Evolutionary conservation across 352 stramenopile species (phyloP), one percentile per base, ranked within the genome.

Genomic region (Plasmopara muralis): DNA sequence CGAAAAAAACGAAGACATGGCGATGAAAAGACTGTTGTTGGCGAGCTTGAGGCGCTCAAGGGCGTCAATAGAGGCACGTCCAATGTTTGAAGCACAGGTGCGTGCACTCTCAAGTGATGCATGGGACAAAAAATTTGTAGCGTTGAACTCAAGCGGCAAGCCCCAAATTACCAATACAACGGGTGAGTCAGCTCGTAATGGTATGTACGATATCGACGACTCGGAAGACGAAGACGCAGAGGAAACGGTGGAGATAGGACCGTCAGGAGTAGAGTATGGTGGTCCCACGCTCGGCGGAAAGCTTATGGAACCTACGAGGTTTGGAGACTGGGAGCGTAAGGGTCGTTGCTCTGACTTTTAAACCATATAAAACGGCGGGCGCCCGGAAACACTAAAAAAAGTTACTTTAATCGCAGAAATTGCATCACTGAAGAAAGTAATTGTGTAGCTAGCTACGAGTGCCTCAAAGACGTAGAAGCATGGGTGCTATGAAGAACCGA

Each of bases 301-400:
- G 62, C 79, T 97, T 38, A 85, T 89, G 46, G 96, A 99, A 66
- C 96, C 96, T 18, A 98, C 96, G 42, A 78, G 96, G 31, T 99
- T 96, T 69, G 96, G 96, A 41, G 96, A 99, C 71, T 99, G 96
- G 96, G 96, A 99, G 72, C 87, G 95, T 53, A 98, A 98, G 60
- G 96, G 96, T 15, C 77, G 95, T 12, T 98, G 93, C 71, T 95
- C 84, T 13, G 96, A 99, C 63, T 99, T 99, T 69, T 98, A 41
- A 68, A 25, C 34, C 20, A 25, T 25, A 25, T 25, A 25, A 25
- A 3, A 25, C 1, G 20, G 20, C 20, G 20, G 20, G 20, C 20
- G 20, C 20, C 3, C 20, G 20, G 20, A 25, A 25, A 3, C 20
- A 25, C 20, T 25, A 25, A 3, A 25, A 25, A n/a, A n/a, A n/a